Conservation (phyloP, 2,329 filamentous ascomycete genomes). For the Aureobasidium sp. region DNA sequence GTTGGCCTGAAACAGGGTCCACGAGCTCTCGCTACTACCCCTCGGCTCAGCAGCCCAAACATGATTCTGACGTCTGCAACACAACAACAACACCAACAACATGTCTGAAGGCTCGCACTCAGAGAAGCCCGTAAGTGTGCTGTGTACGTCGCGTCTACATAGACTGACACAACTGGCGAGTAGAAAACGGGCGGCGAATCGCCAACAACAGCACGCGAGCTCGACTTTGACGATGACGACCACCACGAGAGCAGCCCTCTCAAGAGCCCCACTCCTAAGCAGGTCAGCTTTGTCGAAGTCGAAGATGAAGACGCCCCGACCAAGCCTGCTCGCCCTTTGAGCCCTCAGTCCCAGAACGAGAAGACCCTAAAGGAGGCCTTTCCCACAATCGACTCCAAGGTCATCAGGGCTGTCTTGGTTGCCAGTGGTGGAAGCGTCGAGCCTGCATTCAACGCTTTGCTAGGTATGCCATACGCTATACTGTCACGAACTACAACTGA, state of each 20-base stretch:
- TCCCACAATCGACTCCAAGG: slow-evolving; percentile 66
- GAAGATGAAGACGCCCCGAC: slow-evolving; percentile 44
- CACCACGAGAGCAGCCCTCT: slow-evolving; percentile 39
- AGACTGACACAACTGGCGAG: neutral
- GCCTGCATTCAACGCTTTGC: slow-evolving; percentile 86
- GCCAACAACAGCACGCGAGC: slow-evolving; percentile 29
- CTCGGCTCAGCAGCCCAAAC: neutral
- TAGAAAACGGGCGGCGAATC: slow-evolving; percentile 21
- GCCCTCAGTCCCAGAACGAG: slow-evolving; percentile 75
- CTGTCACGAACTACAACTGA: neutral
- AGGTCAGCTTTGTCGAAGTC: slow-evolving; percentile 39
- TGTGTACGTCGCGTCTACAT: neutral
- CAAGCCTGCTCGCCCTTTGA: slow-evolving; percentile 78
- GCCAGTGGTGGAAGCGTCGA: slow-evolving; percentile 85
- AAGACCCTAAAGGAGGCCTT: slow-evolving; percentile 90
- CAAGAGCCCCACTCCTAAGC: slow-evolving; percentile 33
- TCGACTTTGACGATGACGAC: slow-evolving; percentile 42
- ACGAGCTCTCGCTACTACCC: neutral
- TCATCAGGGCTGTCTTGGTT: slow-evolving; percentile 79
- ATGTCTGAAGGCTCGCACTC: slow-evolving; percentile 7
- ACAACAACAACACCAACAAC: neutral
- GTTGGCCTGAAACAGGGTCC: neutral
- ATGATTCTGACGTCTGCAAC: neutral
- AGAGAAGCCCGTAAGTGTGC: neutral
- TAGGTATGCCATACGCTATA: slow-evolving; percentile 48